Evolutionary conservation across 352 stramenopile species (phyloP).

Genomic region (Globisporangium cylindrosporum): DNA sequence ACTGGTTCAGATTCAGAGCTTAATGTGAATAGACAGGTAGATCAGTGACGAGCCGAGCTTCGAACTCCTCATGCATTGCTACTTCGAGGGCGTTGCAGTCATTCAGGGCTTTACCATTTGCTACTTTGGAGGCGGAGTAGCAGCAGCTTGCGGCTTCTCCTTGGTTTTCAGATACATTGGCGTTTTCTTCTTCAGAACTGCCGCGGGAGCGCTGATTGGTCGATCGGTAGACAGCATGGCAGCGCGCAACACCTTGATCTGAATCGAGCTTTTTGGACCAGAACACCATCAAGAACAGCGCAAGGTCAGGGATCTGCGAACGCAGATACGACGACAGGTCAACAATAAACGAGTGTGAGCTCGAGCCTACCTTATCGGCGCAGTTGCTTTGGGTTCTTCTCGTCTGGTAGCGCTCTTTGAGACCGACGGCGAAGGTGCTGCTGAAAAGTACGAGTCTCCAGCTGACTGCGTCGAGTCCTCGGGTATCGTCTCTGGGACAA

Average conservation of each 20-base stretch:
- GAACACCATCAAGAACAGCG: background rate
- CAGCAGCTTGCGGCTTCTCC: slow-evolving; percentile 15
- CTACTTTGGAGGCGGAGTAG: slow-evolving; percentile 5
- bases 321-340: background rate
- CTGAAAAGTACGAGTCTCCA: slow-evolving; percentile 1
- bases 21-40: background rate
- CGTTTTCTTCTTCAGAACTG: slow-evolving; percentile 44
- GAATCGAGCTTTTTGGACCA: slow-evolving; percentile 23
- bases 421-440: background rate
- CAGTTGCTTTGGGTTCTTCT: slow-evolving; percentile 6
- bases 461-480: slow-evolving; percentile 12
- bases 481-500: slow-evolving; percentile 13
- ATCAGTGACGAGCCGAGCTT: background rate
- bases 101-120: background rate
- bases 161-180: slow-evolving; percentile 14
- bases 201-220: slow-evolving; percentile 53
- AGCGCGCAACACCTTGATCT: slow-evolving; percentile 38
- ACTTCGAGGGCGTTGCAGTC: too few relatives aligned
- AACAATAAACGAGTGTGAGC: too few relatives aligned
- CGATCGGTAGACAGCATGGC: slow-evolving; percentile 35
- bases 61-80: too few relatives aligned
- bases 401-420: background rate
- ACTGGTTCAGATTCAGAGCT: background rate
- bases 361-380: slow-evolving; percentile 16
- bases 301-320: background rate